Evolutionary conservation across 225 moss, liverwort and hornwort genomes (phyloP).

Genomic region (Pleurozium schreberi): DNA sequence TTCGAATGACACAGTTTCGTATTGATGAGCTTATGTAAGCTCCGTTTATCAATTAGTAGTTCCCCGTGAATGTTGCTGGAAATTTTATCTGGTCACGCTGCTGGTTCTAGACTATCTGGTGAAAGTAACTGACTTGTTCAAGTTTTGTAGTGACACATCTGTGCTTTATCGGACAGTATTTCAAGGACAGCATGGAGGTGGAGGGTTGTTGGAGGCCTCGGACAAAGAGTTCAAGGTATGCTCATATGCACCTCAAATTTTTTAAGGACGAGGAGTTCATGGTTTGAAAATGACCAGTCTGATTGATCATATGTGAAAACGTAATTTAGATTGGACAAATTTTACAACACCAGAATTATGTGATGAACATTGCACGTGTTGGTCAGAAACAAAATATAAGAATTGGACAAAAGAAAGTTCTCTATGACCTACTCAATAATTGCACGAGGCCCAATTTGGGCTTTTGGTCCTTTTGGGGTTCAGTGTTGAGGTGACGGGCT

Average conservation of each 20-base stretch:
- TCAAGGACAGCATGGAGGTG: slow-evolving; percentile 95
- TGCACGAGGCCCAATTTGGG: not conserved
- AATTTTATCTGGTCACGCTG: not conserved
- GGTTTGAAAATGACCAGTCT: not conserved
- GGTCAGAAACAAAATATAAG: not conserved
- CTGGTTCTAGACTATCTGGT: not conserved
- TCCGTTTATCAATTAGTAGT: not conserved
- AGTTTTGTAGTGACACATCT: slow-evolving; percentile 69
- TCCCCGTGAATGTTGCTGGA: not conserved
- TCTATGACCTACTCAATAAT: not conserved
- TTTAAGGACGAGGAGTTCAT: not conserved
- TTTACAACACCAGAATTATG: not conserved
- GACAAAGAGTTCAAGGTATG: slow-evolving; percentile 97
- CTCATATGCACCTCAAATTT: not conserved
- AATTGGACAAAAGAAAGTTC: not conserved
- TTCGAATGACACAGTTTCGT: slow-evolving; percentile 77
- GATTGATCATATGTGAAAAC: not conserved
- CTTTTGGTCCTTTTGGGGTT: not conserved
- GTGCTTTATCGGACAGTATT: slow-evolving; percentile 84
- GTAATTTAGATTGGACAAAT: not conserved
- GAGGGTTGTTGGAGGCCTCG: slow-evolving; percentile 91
- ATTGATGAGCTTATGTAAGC: slow-evolving; percentile 84
- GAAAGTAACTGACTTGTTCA: slow-evolving; percentile 20
- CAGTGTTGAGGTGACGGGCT: not conserved
- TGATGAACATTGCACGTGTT: not conserved